Percentiles rank a stretch among this genome's conserved stretches.
Evolutionary conservation across 345 rosid species (phyloP).

Genomic region (Adansonia digitata): DNA sequence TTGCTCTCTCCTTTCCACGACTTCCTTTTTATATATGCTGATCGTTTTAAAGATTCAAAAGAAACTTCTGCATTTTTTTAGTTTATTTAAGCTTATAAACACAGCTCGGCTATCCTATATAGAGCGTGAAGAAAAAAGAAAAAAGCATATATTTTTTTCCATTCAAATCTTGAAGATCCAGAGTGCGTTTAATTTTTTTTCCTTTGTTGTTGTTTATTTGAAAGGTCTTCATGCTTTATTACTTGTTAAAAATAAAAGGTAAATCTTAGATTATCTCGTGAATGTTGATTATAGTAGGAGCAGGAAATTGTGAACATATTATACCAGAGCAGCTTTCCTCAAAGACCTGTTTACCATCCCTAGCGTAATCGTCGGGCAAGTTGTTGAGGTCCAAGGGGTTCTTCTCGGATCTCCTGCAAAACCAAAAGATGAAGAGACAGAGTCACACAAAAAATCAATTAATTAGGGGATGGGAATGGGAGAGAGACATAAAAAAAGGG

Average conservation of each 20-base stretch:
- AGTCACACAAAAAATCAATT: slow-evolving; percentile 5
- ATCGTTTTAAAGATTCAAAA: neutral
- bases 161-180: too few species aligned
- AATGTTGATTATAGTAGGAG: neutral
- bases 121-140: neutral
- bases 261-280: neutral
- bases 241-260: neutral
- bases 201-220: neutral
- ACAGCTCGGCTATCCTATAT: neutral
- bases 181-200: neutral
- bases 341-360: slow-evolving; percentile 50
- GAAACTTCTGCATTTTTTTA: neutral
- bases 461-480: neutral
- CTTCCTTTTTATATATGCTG: neutral
- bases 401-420: slow-evolving; percentile 67
- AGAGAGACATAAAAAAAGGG: neutral
- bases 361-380: slow-evolving; percentile 74
- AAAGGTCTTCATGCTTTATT: neutral
- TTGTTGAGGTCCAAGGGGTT: slow-evolving; percentile 95
- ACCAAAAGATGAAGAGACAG: neutral
- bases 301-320: neutral
- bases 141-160: neutral
- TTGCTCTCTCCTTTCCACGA: neutral
- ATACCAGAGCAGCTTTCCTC: slow-evolving; percentile 60
- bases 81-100: neutral